A percentile compares a stretch with the other conserved stretches of the same genome.
phyloP scores from a whole-genome alignment of 345 rosid genomes.

The Hypericum perforatum region DNA sequence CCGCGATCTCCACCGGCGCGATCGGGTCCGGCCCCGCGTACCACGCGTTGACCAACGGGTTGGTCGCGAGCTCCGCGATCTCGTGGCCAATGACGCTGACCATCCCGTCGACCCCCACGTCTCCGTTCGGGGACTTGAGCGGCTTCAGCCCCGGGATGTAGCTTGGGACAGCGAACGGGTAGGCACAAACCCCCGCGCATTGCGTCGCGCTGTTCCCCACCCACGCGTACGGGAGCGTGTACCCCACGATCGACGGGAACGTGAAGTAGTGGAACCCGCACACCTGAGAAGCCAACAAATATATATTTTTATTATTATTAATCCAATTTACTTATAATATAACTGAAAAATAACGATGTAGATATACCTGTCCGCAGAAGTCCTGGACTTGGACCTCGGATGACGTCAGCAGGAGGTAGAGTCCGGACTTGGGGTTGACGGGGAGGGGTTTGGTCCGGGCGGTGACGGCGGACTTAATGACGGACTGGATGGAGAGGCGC shows the following conservation, averaged over 20 bases:
- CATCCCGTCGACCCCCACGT: constrained; percentile 90
- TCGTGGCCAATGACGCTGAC: constrained; percentile 91
- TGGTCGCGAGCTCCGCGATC: constrained; percentile 89
- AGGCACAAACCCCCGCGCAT: constrained; percentile 91
- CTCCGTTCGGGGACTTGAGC: constrained; percentile 71
- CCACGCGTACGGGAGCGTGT: constrained; percentile 95
- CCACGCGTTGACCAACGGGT: constrained; percentile 96
- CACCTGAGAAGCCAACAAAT: neutral
- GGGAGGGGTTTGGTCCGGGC: constrained; percentile 63
- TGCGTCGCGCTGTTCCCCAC: constrained; percentile 81
- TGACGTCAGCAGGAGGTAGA: constrained; percentile 72
- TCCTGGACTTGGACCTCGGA: constrained; percentile 94
- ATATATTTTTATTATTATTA: no score
- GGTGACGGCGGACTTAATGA: constrained; percentile 67
- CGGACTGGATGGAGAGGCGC: constrained; percentile 74
- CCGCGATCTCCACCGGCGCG: constrained; percentile 87
- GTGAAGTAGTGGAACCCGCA: constrained; percentile 98
- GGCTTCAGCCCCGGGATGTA: constrained; percentile 61
- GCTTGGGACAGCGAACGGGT: constrained; percentile 73
- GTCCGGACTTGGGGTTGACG: constrained; percentile 55
- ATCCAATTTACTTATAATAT: no score
- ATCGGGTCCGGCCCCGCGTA: constrained; percentile 88
- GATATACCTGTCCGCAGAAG: constrained; percentile 70
- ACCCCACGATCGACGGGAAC: constrained; percentile 88
- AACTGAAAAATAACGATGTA: no score